Evolutionary conservation across 176 grass and related monocot genomes (phyloP), one percentile per base, ranked within the genome.

Genomic region (Oryza glumipatula): DNA sequence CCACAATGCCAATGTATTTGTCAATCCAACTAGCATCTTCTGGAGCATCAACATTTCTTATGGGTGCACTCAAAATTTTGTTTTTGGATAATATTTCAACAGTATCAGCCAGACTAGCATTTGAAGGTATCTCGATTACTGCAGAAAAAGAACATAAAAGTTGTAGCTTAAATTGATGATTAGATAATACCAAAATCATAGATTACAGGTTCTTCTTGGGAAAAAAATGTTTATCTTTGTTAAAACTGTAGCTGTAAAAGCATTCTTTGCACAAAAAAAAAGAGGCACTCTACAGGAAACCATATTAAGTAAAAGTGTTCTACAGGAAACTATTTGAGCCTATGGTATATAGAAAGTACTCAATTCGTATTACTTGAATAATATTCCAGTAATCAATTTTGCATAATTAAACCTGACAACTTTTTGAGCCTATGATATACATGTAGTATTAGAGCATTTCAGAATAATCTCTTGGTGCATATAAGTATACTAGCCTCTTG

Each of bases 1-100:
- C 96, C 38, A 98, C 87, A 80, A 98, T 95, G 28, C 93, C 91
- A 16, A 98, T 95, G 74, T 98, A 98, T 84, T 88, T 92, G 76
- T 98, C 96, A 74, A 98, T 95, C 96, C 96, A 98, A 80, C 83
- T 98, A 65, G 93, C 93, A 79, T 98, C 93, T 84, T 95, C 91
- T 46, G 93, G 91, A 65, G 93, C 93, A 82, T 95, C 86, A 9
- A 95, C 91, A 21, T 95, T 91, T 78, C 91, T 89, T 75, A 98
- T 90, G 30, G 93, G 96, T 70, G 93, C 93, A 68, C 96, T 94
- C 90, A 98, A 85, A 49, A 95, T 94, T 87, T 95, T 98, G 81
- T 92, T 94, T 80, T 94, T 98, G n/a, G 96, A 98, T 47, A 98
- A 85, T 77, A 78, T 95, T 65, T 94, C 88, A 2, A 98, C 91